These are phyloP conservation scores for Pharus latifolius DNA, from an alignment of 176 grass and related monocot genomes.

Conservation along the genomic window DNA sequence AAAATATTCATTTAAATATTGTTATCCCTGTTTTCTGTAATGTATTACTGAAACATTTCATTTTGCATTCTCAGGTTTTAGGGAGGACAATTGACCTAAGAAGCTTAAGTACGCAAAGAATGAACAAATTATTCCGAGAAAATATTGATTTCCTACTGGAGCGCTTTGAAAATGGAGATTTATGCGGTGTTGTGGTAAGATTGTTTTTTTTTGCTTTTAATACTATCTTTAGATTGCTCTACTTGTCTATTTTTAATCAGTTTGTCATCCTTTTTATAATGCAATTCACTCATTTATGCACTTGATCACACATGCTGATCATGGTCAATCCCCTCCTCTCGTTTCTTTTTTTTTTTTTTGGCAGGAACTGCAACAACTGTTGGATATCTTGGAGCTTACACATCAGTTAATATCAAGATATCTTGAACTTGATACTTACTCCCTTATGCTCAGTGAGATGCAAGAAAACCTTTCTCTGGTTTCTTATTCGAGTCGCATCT, in stretches of 20 bases:
- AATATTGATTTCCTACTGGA: conserved; percentile 94
- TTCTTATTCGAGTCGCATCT: conserved; percentile 94
- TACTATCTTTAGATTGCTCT: background rate
- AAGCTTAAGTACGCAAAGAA: conserved; percentile 91
- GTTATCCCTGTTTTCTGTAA: background rate
- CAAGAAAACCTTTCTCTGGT: conserved; percentile 95
- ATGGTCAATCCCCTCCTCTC: background rate
- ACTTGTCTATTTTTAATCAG: background rate
- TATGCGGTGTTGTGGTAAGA: conserved; percentile 89
- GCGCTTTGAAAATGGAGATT: conserved; percentile 76
- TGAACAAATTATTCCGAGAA: conserved; percentile 94
- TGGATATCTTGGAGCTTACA: conserved; percentile 96
- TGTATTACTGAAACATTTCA: conserved; percentile 1
- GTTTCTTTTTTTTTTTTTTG: conserved; percentile 12
- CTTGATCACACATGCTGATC: background rate
- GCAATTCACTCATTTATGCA: background rate
- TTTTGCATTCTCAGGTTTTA: conserved; percentile 52
- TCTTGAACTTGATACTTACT: conserved; percentile 93
- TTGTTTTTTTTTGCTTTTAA: conserved; percentile 8
- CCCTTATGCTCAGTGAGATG: conserved; percentile 90
- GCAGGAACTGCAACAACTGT: conserved; percentile 79
- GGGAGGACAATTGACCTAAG: conserved; percentile 92
- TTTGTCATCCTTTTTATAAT: background rate
- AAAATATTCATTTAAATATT: background rate
- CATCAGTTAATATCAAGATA: conserved; percentile 78